These are phyloP conservation scores for Papilionanthe hybrid DNA, from an alignment of 116 monocot species.

Conservation along the genomic window DNA sequence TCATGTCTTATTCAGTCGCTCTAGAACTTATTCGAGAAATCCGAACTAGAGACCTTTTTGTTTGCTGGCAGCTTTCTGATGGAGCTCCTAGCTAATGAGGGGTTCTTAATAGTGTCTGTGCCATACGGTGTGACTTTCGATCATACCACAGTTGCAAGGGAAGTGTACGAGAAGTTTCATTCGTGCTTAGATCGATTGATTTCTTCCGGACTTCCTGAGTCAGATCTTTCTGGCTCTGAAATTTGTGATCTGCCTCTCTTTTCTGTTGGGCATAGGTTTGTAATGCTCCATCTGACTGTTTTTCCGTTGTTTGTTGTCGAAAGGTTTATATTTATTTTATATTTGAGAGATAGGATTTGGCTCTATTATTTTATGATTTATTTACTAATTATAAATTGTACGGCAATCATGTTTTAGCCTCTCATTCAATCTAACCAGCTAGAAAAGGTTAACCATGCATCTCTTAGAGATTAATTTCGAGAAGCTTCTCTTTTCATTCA, in stretches of 20 bases:
- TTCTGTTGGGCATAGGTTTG: constrained; percentile 94
- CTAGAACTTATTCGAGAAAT: neutral
- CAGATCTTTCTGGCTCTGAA: constrained; percentile 37
- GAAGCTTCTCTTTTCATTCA: neutral
- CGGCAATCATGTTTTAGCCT: too few relatives aligned
- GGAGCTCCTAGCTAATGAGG: constrained; percentile 76
- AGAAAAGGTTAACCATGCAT: neutral
- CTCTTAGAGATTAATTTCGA: neutral
- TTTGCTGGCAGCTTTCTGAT: constrained; percentile 49
- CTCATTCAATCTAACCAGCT: neutral
- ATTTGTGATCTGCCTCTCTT: constrained; percentile 61
- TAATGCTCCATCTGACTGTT: neutral
- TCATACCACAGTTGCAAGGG: constrained; percentile 60
- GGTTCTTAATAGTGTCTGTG: constrained; percentile 82
- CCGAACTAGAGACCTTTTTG: neutral
- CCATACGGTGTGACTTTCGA: constrained; percentile 94
- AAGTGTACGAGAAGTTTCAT: constrained; percentile 70
- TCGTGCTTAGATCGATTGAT: constrained; percentile 51
- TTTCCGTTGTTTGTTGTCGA: neutral
- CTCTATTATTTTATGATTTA: too few relatives aligned
- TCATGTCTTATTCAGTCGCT: neutral
- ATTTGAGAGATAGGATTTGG: too few relatives aligned
- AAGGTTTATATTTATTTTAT: neutral
- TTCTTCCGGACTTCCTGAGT: constrained; percentile 41
- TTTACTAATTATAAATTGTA: too few relatives aligned